phyloP scores from a whole-genome alignment of 2,329 filamentous ascomycete species.

The Exophiala sp. region DNA sequence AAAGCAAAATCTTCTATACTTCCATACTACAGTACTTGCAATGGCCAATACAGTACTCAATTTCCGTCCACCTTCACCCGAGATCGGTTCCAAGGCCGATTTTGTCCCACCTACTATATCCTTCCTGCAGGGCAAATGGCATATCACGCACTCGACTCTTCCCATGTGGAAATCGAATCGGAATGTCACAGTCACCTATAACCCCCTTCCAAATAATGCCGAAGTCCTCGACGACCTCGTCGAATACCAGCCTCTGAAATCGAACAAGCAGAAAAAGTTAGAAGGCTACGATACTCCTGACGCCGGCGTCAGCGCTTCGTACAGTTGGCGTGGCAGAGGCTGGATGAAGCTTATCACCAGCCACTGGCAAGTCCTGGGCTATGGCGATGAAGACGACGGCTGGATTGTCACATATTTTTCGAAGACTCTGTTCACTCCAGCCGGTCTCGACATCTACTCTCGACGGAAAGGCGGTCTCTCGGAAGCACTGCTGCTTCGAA shows the following conservation, averaged over 20 bases:
- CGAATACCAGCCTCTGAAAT: slow-evolving; percentile 58
- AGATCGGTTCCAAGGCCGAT: slow-evolving; percentile 1
- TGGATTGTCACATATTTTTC: slow-evolving; percentile 86
- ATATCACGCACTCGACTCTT: slow-evolving; percentile 71
- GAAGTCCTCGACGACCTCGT: slow-evolving; percentile 67
- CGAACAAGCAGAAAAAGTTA: slow-evolving; percentile 57
- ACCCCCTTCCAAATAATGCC: slow-evolving; percentile 44
- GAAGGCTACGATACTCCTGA: slow-evolving; percentile 60
- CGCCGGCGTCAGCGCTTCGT: slow-evolving; percentile 40
- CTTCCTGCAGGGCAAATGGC: slow-evolving; percentile 66
- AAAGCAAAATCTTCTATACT: neutral
- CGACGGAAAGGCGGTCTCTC: slow-evolving; percentile 59
- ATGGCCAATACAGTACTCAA: slow-evolving; percentile 1
- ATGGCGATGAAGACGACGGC: slow-evolving; percentile 48
- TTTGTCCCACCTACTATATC: slow-evolving; percentile 47
- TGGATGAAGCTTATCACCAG: slow-evolving; percentile 67
- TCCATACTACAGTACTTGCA: neutral
- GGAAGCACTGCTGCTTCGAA: slow-evolving; percentile 53
- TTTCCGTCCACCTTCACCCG: slow-evolving; percentile 26
- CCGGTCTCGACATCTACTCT: slow-evolving; percentile 75
- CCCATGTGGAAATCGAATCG: slow-evolving; percentile 76
- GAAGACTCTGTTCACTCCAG: slow-evolving; percentile 76
- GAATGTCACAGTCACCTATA: slow-evolving; percentile 79
- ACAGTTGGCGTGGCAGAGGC: slow-evolving; percentile 77
- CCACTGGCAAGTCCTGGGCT: slow-evolving; percentile 80